phyloP scores from a whole-genome alignment of 805 yeast species.

The Candida adriatica region DNA sequence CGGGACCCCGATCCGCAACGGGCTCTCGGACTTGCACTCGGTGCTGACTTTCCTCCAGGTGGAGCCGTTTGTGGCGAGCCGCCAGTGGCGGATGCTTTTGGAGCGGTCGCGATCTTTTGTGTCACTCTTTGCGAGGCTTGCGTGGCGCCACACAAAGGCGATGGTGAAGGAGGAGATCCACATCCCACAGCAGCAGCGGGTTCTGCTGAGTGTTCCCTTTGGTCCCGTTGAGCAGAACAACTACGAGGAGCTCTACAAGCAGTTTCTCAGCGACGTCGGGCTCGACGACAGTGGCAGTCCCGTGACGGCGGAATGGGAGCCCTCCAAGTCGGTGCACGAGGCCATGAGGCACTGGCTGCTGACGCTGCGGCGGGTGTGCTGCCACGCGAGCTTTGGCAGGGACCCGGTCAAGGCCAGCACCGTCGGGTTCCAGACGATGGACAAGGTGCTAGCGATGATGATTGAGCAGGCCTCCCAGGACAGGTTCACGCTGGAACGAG shows the following conservation, averaged over 20 bases:
- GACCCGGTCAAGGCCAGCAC: conserved; percentile 2
- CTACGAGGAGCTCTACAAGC: conserved; percentile 56
- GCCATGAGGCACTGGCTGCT: conserved; percentile 65
- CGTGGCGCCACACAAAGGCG: conserved; percentile 77
- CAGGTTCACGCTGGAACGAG: conserved; percentile 42
- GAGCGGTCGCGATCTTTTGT: conserved; percentile 32
- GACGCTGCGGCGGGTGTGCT: conserved; percentile 69
- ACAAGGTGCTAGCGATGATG: conserved; percentile 63
- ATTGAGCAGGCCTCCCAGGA: conserved; percentile 46
- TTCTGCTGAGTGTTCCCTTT: conserved; percentile 66
- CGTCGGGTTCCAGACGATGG: conserved; percentile 40
- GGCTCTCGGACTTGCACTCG: conserved; percentile 62
- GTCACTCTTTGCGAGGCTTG: conserved; percentile 44
- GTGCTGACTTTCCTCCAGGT: conserved; percentile 59
- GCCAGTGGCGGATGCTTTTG: conserved; percentile 12
- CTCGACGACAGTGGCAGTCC: conserved; percentile 42
- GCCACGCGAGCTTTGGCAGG: conserved; percentile 54
- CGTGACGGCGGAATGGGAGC: conserved; percentile 40
- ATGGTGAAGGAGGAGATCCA: conserved; percentile 73
- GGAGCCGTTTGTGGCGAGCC: conserved; percentile 48
- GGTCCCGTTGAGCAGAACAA: conserved; percentile 80
- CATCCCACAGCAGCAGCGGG: conserved; percentile 73
- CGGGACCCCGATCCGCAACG: conserved; percentile 81
- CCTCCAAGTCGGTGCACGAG: conserved; percentile 32
- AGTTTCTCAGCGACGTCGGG: conserved; percentile 53